phyloP scores from a whole-genome alignment of 2,329 filamentous ascomycete species.

The Capronia americana region DNA sequence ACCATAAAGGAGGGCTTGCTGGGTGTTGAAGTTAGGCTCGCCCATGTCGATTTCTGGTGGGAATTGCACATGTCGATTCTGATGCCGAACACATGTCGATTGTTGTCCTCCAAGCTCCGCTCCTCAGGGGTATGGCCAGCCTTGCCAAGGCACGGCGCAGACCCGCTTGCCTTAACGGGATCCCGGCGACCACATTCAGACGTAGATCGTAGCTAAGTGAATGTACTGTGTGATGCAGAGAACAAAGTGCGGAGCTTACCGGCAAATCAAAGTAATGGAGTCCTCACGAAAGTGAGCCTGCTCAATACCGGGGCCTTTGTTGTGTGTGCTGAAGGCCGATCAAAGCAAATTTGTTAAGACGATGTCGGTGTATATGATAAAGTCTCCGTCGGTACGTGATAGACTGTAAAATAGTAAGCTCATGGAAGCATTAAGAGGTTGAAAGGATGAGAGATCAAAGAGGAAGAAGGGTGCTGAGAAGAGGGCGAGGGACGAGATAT shows the following conservation, averaged over 20 bases:
- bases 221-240: not conserved
- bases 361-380: constrained; percentile 1
- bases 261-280: not conserved
- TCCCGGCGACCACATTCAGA: constrained; percentile 15
- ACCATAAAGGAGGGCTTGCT: not conserved
- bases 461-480: not conserved
- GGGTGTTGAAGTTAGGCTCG: not conserved
- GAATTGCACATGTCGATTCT: not conserved
- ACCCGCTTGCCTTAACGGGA: constrained; percentile 18
- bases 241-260: not conserved
- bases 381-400: not conserved
- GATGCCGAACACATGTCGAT: not conserved
- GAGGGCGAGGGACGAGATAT: constrained; percentile 1
- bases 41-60: not conserved
- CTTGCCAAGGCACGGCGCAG: constrained; percentile 17
- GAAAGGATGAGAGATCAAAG: not conserved
- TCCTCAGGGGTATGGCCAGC: constrained; percentile 5
- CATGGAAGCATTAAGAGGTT: not conserved
- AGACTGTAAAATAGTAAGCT: constrained; percentile 5
- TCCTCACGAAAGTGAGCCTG: not conserved
- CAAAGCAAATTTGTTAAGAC: not conserved
- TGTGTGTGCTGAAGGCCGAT: not conserved
- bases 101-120: not conserved
- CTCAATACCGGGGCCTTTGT: not conserved
- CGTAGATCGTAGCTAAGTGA: not conserved